A percentile compares a stretch with the other conserved stretches of the same genome.
Evolutionary conservation across 2,329 filamentous ascomycete species (phyloP).

Genomic region (Epichloe elymi): DNA sequence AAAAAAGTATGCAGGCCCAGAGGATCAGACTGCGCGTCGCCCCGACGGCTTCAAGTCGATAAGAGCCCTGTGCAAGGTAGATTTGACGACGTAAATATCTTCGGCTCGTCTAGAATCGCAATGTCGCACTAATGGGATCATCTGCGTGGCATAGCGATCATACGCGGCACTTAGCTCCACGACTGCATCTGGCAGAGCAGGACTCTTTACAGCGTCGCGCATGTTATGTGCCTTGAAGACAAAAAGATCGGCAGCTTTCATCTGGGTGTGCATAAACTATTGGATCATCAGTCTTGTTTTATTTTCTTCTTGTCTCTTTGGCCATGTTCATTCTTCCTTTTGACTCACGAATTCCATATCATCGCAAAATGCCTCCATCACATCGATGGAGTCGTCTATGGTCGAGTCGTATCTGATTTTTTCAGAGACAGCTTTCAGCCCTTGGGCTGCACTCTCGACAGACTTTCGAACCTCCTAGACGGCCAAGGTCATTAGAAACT

Average conservation of each 20-base stretch:
- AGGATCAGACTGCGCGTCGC: not conserved
- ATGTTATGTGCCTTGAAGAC: constrained; percentile 1
- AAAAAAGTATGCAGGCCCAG: not conserved
- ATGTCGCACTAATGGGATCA: not conserved
- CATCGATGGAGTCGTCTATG: not conserved
- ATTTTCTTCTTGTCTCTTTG: no score
- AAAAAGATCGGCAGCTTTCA: not conserved
- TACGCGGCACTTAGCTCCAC: not conserved
- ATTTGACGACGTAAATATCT: not conserved
- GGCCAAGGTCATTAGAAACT: not conserved
- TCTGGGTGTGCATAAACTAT: not conserved
- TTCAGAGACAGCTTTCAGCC: not conserved
- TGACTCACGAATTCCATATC: not conserved
- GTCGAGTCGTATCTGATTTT: not conserved
- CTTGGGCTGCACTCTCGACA: not conserved
- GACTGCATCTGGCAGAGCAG: not conserved
- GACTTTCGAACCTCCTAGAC: not conserved
- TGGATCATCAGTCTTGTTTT: not conserved
- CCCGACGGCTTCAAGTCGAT: not conserved
- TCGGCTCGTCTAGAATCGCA: not conserved
- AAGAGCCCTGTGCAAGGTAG: not conserved
- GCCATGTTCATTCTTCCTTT: not conserved
- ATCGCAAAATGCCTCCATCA: not conserved
- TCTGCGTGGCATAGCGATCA: not conserved
- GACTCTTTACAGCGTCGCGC: not conserved